Evolutionary conservation across 306 rosid species (phyloP).

Genomic region (Hippophae gyantsensis): DNA sequence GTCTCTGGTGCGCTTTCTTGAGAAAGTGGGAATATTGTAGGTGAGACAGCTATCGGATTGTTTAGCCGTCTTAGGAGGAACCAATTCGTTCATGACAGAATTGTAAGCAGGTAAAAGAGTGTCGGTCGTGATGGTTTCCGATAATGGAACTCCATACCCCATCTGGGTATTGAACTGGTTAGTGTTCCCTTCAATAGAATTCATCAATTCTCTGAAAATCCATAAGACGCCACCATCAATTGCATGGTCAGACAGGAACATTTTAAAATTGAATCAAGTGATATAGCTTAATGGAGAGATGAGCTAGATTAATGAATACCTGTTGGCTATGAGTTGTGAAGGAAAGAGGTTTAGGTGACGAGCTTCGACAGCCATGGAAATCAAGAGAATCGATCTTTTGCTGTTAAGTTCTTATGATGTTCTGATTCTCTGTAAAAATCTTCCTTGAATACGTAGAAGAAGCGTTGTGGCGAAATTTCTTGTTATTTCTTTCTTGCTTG

Average conservation of each 20-base stretch:
- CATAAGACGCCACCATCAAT: not conserved
- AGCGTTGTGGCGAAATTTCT: slow-evolving; percentile 1
- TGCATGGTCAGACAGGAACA: not conserved
- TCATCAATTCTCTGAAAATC: slow-evolving; percentile 46
- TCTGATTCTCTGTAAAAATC: not conserved
- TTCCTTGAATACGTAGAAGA: not conserved
- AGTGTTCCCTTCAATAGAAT: slow-evolving; percentile 29
- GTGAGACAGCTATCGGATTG: slow-evolving; percentile 68
- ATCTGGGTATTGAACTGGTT: slow-evolving; percentile 31
- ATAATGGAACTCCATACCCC: slow-evolving; percentile 42
- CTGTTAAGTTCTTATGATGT: not conserved
- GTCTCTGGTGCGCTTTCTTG: slow-evolving; percentile 66
- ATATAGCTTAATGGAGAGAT: not conserved
- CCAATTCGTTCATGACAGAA: slow-evolving; percentile 24
- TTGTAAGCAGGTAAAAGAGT: slow-evolving; percentile 34
- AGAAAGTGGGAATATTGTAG: slow-evolving; percentile 22
- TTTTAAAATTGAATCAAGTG: too few species aligned
- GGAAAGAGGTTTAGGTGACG: slow-evolving; percentile 59
- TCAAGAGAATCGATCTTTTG: not conserved
- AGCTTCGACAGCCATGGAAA: slow-evolving; percentile 81
- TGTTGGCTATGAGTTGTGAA: slow-evolving; percentile 45
- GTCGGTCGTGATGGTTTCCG: slow-evolving; percentile 36
- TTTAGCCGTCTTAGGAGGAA: slow-evolving; percentile 34
- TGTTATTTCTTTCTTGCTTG: slow-evolving; percentile 1
- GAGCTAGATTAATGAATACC: slow-evolving; percentile 25